Conservation (phyloP, 2,329 filamentous ascomycete species). For the Colletotrichum orbiculare region DNA sequence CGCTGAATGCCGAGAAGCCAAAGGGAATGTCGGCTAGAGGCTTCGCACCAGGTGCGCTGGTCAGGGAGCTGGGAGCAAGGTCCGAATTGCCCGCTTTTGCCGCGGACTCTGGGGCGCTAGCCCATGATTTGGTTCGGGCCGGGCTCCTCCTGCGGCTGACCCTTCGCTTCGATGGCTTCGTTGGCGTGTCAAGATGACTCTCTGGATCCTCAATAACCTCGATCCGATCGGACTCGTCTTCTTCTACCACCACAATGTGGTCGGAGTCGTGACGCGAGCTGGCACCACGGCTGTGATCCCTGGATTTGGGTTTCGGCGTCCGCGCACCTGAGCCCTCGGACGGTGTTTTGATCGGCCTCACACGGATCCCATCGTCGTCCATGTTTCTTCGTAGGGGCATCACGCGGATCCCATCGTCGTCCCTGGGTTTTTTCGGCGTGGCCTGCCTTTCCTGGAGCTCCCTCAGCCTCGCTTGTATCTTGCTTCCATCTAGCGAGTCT, state of each 20-base stretch:
- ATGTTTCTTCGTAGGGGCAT: constrained; percentile 49
- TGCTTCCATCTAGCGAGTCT: constrained; percentile 42
- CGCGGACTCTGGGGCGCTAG: constrained; percentile 42
- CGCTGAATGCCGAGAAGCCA: constrained; percentile 75
- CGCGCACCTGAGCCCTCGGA: constrained; percentile 36
- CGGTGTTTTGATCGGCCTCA: constrained; percentile 39
- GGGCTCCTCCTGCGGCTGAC: constrained; percentile 28
- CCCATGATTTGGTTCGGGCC: constrained; percentile 43
- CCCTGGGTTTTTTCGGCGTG: constrained; percentile 35
- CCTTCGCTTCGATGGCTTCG: constrained; percentile 37
- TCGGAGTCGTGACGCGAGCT: constrained; percentile 42
- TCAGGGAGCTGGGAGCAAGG: constrained; percentile 51
- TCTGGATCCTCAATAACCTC: constrained; percentile 50
- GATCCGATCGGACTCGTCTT: constrained; percentile 40
- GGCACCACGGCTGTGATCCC: constrained; percentile 36
- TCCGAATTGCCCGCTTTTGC: constrained; percentile 43
- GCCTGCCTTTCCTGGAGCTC: constrained; percentile 34
- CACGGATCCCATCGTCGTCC: constrained; percentile 49
- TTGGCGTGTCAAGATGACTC: constrained; percentile 52
- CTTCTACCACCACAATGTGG: constrained; percentile 43
- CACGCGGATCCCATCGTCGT: constrained; percentile 58
- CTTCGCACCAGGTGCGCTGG: constrained; percentile 51
- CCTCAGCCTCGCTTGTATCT: constrained; percentile 39
- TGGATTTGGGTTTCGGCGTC: constrained; percentile 38
- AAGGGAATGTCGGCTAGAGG: constrained; percentile 71